phyloP scores from a whole-genome alignment of 129 eudicot genomes.

The Escallonia rubra region DNA sequence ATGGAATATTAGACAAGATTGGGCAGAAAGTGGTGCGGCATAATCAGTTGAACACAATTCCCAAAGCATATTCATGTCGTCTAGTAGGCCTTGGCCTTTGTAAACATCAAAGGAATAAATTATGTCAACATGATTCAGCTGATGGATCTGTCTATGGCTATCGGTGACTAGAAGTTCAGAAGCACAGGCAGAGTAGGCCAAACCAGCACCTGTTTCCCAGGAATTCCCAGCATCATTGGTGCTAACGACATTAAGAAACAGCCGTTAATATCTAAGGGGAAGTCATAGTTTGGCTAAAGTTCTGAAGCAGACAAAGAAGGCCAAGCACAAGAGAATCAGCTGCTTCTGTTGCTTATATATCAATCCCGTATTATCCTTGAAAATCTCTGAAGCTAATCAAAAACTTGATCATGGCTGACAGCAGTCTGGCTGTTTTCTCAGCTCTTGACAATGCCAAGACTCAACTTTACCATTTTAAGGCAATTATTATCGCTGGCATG shows the following conservation, averaged over 20 bases:
- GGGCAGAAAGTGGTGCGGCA: too few species aligned
- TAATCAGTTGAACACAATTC: too few species aligned
- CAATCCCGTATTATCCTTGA: background rate
- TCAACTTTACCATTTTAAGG: conserved; percentile 25
- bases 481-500: conserved; percentile 31
- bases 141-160: too few species aligned
- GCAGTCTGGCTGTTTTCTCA: conserved; percentile 10
- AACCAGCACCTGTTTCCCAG: too few species aligned
- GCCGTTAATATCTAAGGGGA: background rate
- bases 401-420: conserved; percentile 9
- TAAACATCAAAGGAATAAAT: too few species aligned
- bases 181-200: too few species aligned
- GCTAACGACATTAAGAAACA: background rate
- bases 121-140: too few species aligned
- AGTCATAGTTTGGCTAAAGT: conserved; percentile 13
- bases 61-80: too few species aligned
- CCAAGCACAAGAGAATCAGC: background rate
- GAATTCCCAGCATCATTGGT: background rate
- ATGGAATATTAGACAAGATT: too few species aligned
- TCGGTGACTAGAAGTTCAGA: too few species aligned
- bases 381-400: conserved; percentile 1
- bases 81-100: too few species aligned
- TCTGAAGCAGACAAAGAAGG: background rate
- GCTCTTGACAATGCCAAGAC: conserved; percentile 29
- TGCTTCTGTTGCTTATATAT: background rate